Conservation (phyloP, 1,284 basidiomycete genomes). For the Ceratobasidium sp. region DNA sequence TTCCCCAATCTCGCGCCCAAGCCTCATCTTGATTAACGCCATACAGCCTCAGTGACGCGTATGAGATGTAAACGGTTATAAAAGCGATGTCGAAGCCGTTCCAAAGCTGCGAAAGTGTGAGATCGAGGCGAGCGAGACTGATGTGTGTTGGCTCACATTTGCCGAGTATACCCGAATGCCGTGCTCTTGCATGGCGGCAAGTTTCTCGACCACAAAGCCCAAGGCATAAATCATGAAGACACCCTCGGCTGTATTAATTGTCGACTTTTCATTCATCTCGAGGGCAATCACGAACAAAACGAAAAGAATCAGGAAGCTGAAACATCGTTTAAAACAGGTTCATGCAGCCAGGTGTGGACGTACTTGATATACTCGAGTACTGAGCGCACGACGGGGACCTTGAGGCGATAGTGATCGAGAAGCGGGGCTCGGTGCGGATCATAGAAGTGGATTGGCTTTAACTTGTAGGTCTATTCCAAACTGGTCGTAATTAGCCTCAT, state of each 20-base stretch:
- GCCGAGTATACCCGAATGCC: conserved; percentile 65
- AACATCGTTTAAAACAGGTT: not conserved
- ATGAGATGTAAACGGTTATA: conserved; percentile 78
- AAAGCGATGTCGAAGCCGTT: conserved; percentile 92
- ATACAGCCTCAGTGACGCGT: conserved; percentile 72
- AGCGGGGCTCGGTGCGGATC: conserved; percentile 91
- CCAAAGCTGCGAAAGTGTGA: conserved; percentile 53
- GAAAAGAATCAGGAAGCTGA: conserved; percentile 83
- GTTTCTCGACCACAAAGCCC: conserved; percentile 89
- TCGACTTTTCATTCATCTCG: conserved; percentile 69
- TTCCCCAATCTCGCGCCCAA: conserved; percentile 69
- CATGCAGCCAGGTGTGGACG: conserved; percentile 39
- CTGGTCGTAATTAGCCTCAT: conserved; percentile 19
- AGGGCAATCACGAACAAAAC: conserved; percentile 82
- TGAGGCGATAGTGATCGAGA: conserved; percentile 91
- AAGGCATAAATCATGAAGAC: conserved; percentile 84
- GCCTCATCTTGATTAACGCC: conserved; percentile 65
- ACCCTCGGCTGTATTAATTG: conserved; percentile 69
- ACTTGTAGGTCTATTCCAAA: conserved; percentile 81
- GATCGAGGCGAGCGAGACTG: not conserved
- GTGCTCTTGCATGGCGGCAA: conserved; percentile 93
- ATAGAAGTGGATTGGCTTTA: conserved; percentile 89
- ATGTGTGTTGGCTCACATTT: conserved; percentile 39
- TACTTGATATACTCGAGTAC: conserved; percentile 87
- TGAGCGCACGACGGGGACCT: conserved; percentile 89